Conservation (phyloP, 2,329 filamentous ascomycete species). For the Clarireedia homoeocarpa region DNA sequence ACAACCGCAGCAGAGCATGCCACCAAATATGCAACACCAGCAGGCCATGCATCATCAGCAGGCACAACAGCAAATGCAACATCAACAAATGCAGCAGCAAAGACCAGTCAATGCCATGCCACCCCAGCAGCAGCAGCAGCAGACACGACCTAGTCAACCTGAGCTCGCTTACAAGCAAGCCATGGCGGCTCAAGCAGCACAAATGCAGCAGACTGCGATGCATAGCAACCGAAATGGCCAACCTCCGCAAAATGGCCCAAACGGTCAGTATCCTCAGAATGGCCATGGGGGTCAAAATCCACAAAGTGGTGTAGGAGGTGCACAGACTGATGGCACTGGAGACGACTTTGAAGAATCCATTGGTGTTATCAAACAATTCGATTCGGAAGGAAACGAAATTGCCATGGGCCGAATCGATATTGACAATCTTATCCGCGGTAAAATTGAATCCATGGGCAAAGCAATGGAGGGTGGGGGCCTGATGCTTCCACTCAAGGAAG, state of each 20-base stretch:
- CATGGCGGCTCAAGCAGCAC: not conserved
- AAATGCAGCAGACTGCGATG: constrained; percentile 1
- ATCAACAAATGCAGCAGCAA: constrained; percentile 13
- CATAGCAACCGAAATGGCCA: constrained; percentile 24
- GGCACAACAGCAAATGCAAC: constrained; percentile 16
- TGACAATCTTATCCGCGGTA: constrained; percentile 60
- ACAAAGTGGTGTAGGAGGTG: constrained; percentile 37
- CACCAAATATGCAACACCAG: constrained; percentile 18
- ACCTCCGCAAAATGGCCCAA: constrained; percentile 21
- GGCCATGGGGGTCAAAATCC: constrained; percentile 25
- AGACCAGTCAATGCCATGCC: not conserved
- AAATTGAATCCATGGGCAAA: constrained; percentile 57
- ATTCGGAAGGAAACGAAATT: constrained; percentile 43
- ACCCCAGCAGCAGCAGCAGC: not conserved
- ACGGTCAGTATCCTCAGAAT: constrained; percentile 26
- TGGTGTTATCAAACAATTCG: constrained; percentile 51
- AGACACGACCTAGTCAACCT: not conserved
- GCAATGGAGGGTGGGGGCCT: constrained; percentile 67
- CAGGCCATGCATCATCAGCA: constrained; percentile 30
- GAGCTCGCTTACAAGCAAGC: constrained; percentile 3
- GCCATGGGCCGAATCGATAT: constrained; percentile 55
- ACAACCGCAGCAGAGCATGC: constrained; percentile 21
- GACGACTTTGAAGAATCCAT: constrained; percentile 44
- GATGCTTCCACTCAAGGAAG: constrained; percentile 57
- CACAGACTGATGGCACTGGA: constrained; percentile 71